These are phyloP conservation scores for Venturia oleaginea DNA, from an alignment of 2,329 filamentous ascomycete genomes.

Conservation along the genomic window DNA sequence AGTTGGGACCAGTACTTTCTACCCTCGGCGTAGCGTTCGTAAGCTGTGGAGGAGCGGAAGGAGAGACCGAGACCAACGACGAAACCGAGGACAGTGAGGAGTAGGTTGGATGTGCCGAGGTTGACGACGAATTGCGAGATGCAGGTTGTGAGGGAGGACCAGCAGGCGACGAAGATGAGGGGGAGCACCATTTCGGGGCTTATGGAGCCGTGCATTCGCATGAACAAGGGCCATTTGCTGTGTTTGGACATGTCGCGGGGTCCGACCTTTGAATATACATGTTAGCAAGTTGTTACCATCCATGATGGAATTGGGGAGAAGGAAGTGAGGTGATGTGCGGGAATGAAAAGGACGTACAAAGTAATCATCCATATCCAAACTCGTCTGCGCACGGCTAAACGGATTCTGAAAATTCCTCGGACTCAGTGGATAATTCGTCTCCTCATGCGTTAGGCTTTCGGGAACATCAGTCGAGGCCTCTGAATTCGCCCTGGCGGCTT, in stretches of 20 bases:
- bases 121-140: slow-evolving; percentile 5
- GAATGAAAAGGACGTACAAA: slow-evolving; percentile 12
- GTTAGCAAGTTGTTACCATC: too few relatives aligned
- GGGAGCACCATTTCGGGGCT: slow-evolving; percentile 66
- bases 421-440: neutral
- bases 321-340: too few relatives aligned
- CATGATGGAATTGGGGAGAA: neutral
- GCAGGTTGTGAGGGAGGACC: slow-evolving; percentile 57
- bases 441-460: neutral
- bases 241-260: slow-evolving; percentile 63
- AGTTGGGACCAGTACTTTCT: slow-evolving; percentile 55
- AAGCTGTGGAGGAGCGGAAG: slow-evolving; percentile 68
- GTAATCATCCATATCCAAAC: slow-evolving; percentile 14
- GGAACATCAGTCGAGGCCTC: neutral
- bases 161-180: slow-evolving; percentile 51
- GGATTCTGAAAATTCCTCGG: slow-evolving; percentile 5
- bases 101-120: slow-evolving; percentile 35
- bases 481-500: neutral
- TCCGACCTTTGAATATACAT: slow-evolving; percentile 25
- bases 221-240: slow-evolving; percentile 67
- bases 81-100: slow-evolving; percentile 73
- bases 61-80: slow-evolving; percentile 69
- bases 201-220: slow-evolving; percentile 69
- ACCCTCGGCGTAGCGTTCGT: slow-evolving; percentile 56
- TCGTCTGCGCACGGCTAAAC: slow-evolving; percentile 11